Evolutionary conservation across 768 basidiomycete species (phyloP), one percentile per base, ranked within the genome.

Genomic region (Thelephora aurantiotincta): DNA sequence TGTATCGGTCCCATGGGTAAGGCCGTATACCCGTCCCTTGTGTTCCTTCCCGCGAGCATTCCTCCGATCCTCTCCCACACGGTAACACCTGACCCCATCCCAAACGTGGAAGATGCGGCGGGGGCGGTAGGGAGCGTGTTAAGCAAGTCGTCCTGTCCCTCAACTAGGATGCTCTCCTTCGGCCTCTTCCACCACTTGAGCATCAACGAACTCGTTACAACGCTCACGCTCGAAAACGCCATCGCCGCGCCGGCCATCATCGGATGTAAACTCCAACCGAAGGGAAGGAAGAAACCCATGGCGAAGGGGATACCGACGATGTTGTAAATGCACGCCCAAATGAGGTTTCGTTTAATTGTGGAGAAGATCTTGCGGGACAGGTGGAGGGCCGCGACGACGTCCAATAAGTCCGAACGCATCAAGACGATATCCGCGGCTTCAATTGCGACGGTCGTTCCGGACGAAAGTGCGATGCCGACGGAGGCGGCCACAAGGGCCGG

Each of bases 181-280:
- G 89, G 89, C 30, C 88, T 69, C 44, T 65, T 72, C 91, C 91
- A 94, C 75, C 82, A 79, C 58, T 75, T 82, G 52, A 99, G 70
- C 42, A 85, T 77, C 59, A 98, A 66, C 50, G 88, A 92, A 50
- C 87, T 91, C 22, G 77, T 78, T 13, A 99, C 94, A 45, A 99
- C 96, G 54, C 88, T 92, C 34, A 98, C 94, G 55, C 84, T 89
- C 33, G 89, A 93, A 63, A 91, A 92, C 20, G 96, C 96, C 96
- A 99, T 99, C 22, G 93, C 93, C 2, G 83, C 90, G n/a, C 90
- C 94, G 0, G 96, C 91, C 68, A 92, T 78, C 94, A 98, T 98
- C 7, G 96, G 96, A 56, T 92, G 96, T 60, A 98, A 79, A 62
- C 92, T 89, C 23, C 94, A 54, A 12, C 91, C 91, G 60, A 90